Evolutionary conservation across 345 rosid genomes (phyloP).

Genomic region (Bruguiera sexangula): DNA sequence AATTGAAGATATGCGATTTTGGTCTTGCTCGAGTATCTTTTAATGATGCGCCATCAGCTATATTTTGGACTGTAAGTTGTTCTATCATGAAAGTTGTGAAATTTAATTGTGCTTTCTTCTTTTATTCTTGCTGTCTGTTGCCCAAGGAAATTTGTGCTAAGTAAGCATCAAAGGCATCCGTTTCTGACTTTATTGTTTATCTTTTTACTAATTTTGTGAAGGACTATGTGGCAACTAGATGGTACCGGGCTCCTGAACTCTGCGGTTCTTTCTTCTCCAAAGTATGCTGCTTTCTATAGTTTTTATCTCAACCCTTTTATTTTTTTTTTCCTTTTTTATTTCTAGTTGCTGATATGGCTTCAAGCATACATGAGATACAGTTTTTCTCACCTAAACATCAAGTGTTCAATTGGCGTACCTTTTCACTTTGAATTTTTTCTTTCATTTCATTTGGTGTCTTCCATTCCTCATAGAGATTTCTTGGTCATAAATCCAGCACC

Average conservation of each 20-base stretch:
- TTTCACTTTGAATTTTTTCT: neutral
- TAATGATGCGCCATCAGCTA: conserved; percentile 95
- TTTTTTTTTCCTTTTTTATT: conserved; percentile 1
- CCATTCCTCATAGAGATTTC: neutral
- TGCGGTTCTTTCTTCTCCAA: conserved; percentile 99
- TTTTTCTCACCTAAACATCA: neutral
- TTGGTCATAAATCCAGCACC: neutral
- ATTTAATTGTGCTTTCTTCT: neutral
- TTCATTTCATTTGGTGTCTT: neutral
- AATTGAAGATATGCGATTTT: conserved; percentile 96
- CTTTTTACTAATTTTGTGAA: conserved; percentile 18
- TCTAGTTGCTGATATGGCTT: conserved; percentile 13
- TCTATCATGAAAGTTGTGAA: conserved; percentile 16
- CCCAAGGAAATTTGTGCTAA: neutral
- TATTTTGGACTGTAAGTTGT: conserved; percentile 90
- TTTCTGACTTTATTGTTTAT: conserved; percentile 12
- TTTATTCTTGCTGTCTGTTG: neutral
- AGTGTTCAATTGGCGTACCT: neutral
- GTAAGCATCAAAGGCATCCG: conserved; percentile 6
- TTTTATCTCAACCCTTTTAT: neutral
- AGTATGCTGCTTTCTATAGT: conserved; percentile 42
- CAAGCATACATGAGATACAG: neutral
- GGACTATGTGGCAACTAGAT: conserved; percentile 99
- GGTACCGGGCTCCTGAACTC: conserved; percentile 99
- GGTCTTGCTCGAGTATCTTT: conserved; percentile 98